phyloP scores from a whole-genome alignment of 78 protist genomes.

The Dictyostelium intermedium region DNA sequence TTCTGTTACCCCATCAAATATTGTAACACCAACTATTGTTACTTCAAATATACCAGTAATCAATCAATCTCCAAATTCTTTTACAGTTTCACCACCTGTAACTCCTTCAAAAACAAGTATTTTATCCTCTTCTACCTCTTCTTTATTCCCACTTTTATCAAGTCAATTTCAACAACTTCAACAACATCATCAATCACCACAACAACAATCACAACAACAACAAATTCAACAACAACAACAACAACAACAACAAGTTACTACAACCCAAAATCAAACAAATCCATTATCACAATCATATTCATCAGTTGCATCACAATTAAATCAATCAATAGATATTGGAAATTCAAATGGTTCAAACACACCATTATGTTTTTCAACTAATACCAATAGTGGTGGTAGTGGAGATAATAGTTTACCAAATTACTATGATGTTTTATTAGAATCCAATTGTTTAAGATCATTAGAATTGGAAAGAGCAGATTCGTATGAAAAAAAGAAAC shows the following conservation, averaged over 20 bases:
- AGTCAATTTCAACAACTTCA: background rate
- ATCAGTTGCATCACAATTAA: slow-evolving; percentile 57
- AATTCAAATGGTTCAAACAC: background rate
- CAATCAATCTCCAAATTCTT: background rate
- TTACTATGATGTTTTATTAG: slow-evolving; percentile 47
- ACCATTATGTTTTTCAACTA: background rate
- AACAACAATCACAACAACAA: background rate
- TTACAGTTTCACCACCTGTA: background rate
- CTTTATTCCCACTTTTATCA: background rate
- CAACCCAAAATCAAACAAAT: background rate
- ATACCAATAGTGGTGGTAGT: background rate
- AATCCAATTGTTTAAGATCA: background rate
- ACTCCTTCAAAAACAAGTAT: slow-evolving; percentile 1
- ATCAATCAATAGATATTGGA: background rate
- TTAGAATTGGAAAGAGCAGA: slow-evolving; percentile 29
- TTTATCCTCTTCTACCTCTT: background rate
- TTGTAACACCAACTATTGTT: background rate
- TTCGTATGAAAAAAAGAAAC: slow-evolving; percentile 36
- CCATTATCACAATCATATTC: slow-evolving; percentile 43
- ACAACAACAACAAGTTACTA: background rate
- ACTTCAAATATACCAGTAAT: background rate
- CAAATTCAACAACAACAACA: background rate
- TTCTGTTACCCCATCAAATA: background rate
- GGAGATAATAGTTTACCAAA: background rate
- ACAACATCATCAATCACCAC: background rate